phyloP scores from a whole-genome alignment of 768 basidiomycete genomes.

The Suillus paluster region DNA sequence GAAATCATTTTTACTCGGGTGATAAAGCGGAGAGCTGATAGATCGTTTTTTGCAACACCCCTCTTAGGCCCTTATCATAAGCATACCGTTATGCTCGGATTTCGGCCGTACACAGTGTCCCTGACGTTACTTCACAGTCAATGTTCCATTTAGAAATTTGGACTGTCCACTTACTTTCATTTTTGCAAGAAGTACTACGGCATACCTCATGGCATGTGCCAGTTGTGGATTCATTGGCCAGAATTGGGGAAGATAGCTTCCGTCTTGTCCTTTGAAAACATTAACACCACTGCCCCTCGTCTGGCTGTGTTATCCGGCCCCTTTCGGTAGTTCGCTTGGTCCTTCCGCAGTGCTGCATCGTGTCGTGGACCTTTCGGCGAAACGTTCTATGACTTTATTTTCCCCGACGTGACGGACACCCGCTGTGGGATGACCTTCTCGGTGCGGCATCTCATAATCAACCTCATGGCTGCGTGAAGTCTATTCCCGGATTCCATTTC shows the following conservation, averaged over 20 bases:
- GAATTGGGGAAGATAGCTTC: conserved; percentile 6
- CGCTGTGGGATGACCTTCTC: neutral
- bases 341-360: conserved; percentile 5
- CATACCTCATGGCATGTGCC: conserved; percentile 8
- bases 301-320: conserved; percentile 3
- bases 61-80: conserved; percentile 5
- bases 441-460: neutral
- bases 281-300: conserved; percentile 3
- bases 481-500: conserved; percentile 6
- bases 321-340: neutral
- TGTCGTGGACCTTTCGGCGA: neutral
- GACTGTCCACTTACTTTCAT: neutral
- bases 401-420: conserved; percentile 3
- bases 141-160: neutral
- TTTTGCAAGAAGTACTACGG: conserved; percentile 4
- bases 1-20: neutral
- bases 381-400: conserved; percentile 3
- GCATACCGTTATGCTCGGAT: neutral
- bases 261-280: conserved; percentile 2
- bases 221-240: conserved; percentile 6
- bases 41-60: neutral
- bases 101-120: conserved; percentile 6
- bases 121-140: conserved; percentile 6
- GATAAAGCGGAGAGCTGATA: neutral
- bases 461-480: conserved; percentile 3